Evolutionary conservation across 2,329 filamentous ascomycete genomes (phyloP).

Genomic region (Podosphaera xanthii): DNA sequence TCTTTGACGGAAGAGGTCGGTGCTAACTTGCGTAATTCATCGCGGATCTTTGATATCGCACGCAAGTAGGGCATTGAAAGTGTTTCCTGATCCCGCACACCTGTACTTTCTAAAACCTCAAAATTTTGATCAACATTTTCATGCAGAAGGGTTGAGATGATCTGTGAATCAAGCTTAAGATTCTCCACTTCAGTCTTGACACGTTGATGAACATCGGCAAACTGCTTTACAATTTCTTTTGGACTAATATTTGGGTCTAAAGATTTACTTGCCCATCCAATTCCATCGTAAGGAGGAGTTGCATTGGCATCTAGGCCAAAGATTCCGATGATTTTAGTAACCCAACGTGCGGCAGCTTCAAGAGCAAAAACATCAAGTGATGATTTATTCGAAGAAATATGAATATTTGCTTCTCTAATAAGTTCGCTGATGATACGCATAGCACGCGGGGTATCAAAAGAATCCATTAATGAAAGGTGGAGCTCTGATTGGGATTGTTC

Average conservation of each 20-base stretch:
- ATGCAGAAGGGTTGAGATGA: slow-evolving; percentile 21
- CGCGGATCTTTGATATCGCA: slow-evolving; percentile 31
- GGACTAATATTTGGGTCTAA: slow-evolving; percentile 20
- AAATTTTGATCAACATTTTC: slow-evolving; percentile 25
- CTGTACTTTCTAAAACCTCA: slow-evolving; percentile 21
- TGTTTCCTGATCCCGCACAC: slow-evolving; percentile 28
- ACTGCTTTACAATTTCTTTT: slow-evolving; percentile 24
- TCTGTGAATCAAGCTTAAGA: slow-evolving; percentile 25
- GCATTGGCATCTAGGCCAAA: slow-evolving; percentile 54
- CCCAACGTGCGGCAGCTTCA: slow-evolving; percentile 44
- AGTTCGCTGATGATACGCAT: slow-evolving; percentile 61
- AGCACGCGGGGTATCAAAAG: slow-evolving; percentile 63
- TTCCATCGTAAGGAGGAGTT: slow-evolving; percentile 28
- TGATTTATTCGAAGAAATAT: slow-evolving; percentile 25
- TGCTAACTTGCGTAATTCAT: slow-evolving; percentile 35
- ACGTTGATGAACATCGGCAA: slow-evolving; percentile 22
- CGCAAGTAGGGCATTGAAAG: slow-evolving; percentile 32
- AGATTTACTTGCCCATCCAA: slow-evolving; percentile 28
- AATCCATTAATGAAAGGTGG: slow-evolving; percentile 46
- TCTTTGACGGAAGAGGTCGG: slow-evolving; percentile 33
- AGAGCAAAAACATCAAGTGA: slow-evolving; percentile 24
- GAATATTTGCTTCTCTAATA: slow-evolving; percentile 53
- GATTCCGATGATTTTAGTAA: slow-evolving; percentile 64
- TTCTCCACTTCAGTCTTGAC: slow-evolving; percentile 24
- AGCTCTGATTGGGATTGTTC: slow-evolving; percentile 32